phyloP scores from a whole-genome alignment of 257 asterid species.

The Fraxinus cuspidata region DNA sequence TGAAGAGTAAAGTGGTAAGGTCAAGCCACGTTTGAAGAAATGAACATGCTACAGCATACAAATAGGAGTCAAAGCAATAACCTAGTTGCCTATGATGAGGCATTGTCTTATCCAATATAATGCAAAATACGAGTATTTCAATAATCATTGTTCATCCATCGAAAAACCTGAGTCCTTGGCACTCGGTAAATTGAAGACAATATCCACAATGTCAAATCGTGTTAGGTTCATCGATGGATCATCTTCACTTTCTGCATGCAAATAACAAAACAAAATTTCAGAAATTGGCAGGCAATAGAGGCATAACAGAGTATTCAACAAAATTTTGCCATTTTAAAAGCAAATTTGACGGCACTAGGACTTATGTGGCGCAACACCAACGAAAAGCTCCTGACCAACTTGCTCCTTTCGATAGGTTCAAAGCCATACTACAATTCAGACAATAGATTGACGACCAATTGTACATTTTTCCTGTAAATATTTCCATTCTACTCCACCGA shows the following conservation, averaged over 20 bases:
- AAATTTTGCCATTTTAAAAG: neutral
- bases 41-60: neutral
- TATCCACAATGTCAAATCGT: slow-evolving; percentile 17
- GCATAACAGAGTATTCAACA: neutral
- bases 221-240: slow-evolving; percentile 5
- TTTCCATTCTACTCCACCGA: neutral
- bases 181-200: neutral
- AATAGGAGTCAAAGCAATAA: neutral
- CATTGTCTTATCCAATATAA: neutral
- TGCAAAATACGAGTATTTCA: neutral
- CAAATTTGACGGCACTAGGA: neutral
- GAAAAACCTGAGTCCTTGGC: neutral
- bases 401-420: neutral
- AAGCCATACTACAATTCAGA: neutral
- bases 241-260: slow-evolving; percentile 32
- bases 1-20: neutral
- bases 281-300: neutral
- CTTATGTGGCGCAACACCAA: neutral
- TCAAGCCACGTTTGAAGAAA: neutral
- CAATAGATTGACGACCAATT: neutral
- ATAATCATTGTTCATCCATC: neutral
- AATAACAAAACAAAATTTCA: slow-evolving; percentile 15
- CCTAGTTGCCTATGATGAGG: neutral
- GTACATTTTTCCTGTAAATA: neutral
- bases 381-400: no score